A percentile compares a stretch with the other conserved stretches of the same genome.
These are phyloP conservation scores for Rickenella mellea DNA, from an alignment of 768 basidiomycete species.

Conservation along the genomic window DNA sequence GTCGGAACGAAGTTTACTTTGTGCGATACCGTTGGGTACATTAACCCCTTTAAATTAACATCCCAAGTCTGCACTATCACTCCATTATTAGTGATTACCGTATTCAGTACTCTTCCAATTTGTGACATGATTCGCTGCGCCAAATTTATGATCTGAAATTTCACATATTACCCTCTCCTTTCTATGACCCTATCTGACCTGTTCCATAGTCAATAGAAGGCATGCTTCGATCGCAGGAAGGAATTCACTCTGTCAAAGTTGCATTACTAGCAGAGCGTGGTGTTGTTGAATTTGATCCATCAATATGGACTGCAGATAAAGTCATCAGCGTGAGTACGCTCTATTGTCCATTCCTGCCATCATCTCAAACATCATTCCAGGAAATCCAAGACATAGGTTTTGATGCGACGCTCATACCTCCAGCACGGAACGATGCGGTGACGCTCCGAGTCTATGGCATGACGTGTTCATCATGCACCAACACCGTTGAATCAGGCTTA, in stretches of 20 bases:
- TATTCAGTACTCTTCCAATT: too few species aligned
- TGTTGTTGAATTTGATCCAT: slow-evolving; percentile 80
- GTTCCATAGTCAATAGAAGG: slow-evolving; percentile 66
- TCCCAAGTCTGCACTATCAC: too few species aligned
- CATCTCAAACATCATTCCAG: slow-evolving; percentile 25
- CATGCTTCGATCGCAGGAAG: slow-evolving; percentile 72
- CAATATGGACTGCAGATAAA: slow-evolving; percentile 71
- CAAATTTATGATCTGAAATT: too few species aligned
- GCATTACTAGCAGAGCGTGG: slow-evolving; percentile 94
- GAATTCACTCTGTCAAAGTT: slow-evolving; percentile 89
- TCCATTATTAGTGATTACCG: too few species aligned
- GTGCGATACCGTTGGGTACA: too few species aligned
- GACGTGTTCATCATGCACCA: slow-evolving; percentile 80
- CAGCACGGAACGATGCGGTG: slow-evolving; percentile 53
- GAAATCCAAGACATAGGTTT: slow-evolving; percentile 93
- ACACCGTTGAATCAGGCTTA: slow-evolving; percentile 65
- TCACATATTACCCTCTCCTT: too few species aligned
- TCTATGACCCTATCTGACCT: background rate
- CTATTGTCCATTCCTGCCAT: background rate
- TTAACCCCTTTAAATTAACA: too few species aligned
- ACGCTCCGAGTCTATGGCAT: slow-evolving; percentile 83
- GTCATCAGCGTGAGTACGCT: slow-evolving; percentile 55
- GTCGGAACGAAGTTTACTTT: too few species aligned
- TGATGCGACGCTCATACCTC: slow-evolving; percentile 71
- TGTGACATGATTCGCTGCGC: too few species aligned